phyloP scores from a whole-genome alignment of 257 asterid genomes.

The Cynanchum wilfordii region DNA sequence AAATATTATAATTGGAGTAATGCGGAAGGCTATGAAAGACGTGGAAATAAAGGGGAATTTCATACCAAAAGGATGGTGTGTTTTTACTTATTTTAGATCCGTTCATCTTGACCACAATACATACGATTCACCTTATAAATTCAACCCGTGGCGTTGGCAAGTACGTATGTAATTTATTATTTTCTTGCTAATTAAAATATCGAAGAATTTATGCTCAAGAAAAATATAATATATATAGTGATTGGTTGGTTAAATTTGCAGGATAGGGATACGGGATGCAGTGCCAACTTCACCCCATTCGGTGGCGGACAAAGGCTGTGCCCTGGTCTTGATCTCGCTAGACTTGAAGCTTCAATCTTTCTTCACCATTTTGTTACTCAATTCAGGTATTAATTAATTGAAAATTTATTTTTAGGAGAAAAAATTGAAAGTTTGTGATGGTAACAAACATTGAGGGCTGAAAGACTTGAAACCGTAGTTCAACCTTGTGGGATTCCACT shows the following conservation, averaged over 20 bases:
- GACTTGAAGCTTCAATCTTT: slow-evolving; percentile 92
- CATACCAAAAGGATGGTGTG: slow-evolving; percentile 89
- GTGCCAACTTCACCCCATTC: slow-evolving; percentile 69
- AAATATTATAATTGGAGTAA: slow-evolving; percentile 75
- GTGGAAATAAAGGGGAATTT: slow-evolving; percentile 72
- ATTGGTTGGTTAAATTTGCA: slow-evolving; percentile 9
- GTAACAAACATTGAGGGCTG: no score
- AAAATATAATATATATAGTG: no score
- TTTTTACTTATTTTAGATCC: slow-evolving; percentile 69
- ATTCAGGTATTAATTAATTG: slow-evolving; percentile 40
- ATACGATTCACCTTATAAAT: slow-evolving; percentile 63
- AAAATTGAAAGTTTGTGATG: no score
- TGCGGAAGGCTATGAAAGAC: slow-evolving; percentile 84
- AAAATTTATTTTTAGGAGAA: no score
- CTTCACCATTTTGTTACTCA: slow-evolving; percentile 83
- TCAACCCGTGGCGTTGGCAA: slow-evolving; percentile 96
- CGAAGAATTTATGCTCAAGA: no score
- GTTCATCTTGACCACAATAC: slow-evolving; percentile 65
- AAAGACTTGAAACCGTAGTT: no score
- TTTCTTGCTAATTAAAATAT: no score
- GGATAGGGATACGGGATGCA: slow-evolving; percentile 45
- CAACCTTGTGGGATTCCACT: no score
- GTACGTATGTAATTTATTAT: slow-evolving; percentile 35
- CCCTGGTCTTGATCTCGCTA: slow-evolving; percentile 90
- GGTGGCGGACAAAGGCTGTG: slow-evolving; percentile 96